phyloP scores from a whole-genome alignment of 805 yeast genomes.

The Yarrowia yakushimensis region DNA sequence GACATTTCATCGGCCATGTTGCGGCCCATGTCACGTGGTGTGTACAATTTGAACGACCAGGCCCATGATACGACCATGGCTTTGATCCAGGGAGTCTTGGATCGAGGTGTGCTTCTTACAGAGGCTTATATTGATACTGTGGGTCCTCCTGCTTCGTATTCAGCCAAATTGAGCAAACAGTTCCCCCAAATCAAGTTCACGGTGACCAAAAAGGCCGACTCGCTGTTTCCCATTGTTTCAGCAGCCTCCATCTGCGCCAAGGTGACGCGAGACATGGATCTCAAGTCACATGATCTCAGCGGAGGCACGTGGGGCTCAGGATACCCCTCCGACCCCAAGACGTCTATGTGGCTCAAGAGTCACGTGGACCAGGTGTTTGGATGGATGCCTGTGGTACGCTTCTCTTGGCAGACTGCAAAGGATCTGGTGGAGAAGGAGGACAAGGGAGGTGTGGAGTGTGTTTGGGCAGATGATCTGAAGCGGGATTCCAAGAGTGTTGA shows the following conservation, averaged over 20 bases:
- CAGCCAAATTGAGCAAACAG: slow-evolving; percentile 59
- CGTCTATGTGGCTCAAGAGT: slow-evolving; percentile 67
- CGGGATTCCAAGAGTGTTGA: slow-evolving; percentile 3
- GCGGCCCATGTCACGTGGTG: slow-evolving; percentile 48
- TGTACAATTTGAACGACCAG: slow-evolving; percentile 83
- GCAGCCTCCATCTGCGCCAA: slow-evolving; percentile 95
- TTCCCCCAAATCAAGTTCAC: slow-evolving; percentile 73
- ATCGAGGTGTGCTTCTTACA: slow-evolving; percentile 57
- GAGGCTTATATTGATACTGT: slow-evolving; percentile 92
- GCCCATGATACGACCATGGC: slow-evolving; percentile 93
- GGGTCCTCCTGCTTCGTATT: slow-evolving; percentile 88
- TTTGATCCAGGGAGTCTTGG: slow-evolving; percentile 62
- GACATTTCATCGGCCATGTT: slow-evolving; percentile 91
- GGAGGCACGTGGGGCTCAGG: slow-evolving; percentile 73
- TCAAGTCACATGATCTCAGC: slow-evolving; percentile 34
- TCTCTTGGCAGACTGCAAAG: slow-evolving; percentile 91
- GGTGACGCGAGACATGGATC: slow-evolving; percentile 79
- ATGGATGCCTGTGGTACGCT: slow-evolving; percentile 75
- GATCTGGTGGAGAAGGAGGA: slow-evolving; percentile 58
- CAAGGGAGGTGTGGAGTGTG: slow-evolving; percentile 47
- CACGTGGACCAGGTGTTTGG: slow-evolving; percentile 75
- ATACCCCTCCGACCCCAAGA: slow-evolving; percentile 89
- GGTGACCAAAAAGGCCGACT: slow-evolving; percentile 93
- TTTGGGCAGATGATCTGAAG: slow-evolving; percentile 52
- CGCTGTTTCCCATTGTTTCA: slow-evolving; percentile 85